Evolutionary conservation across 169 alveolate genomes (phyloP).

Genomic region (Plasmodium relictum): DNA sequence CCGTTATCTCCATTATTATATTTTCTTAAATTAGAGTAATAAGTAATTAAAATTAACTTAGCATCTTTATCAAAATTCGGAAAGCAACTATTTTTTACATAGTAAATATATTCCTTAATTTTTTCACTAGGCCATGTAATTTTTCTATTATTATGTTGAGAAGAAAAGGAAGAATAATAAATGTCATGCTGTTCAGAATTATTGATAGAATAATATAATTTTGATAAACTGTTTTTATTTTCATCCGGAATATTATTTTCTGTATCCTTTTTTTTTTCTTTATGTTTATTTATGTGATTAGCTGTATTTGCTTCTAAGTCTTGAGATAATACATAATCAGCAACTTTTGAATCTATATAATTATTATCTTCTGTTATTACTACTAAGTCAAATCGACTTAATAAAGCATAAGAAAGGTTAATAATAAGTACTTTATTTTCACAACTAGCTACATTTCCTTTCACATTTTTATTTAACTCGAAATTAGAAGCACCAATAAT

Average conservation of each 20-base stretch:
- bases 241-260: not conserved
- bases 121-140: conserved; percentile 69
- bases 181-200: not conserved
- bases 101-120: conserved; percentile 78
- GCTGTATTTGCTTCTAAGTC: not conserved
- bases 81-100: conserved; percentile 59
- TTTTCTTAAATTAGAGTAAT: conserved; percentile 75
- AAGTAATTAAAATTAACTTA: conserved; percentile 73
- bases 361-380: conserved; percentile 76
- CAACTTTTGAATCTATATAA: conserved; percentile 47
- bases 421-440: conserved; percentile 38
- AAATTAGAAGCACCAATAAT: conserved; percentile 87
- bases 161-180: not conserved
- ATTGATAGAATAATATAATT: not conserved
- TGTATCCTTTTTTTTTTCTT: not conserved
- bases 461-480: conserved; percentile 54
- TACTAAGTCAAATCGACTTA: conserved; percentile 86
- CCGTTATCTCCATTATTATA: conserved; percentile 83
- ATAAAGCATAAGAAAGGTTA: conserved; percentile 61
- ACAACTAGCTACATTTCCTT: conserved; percentile 16
- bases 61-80: conserved; percentile 78
- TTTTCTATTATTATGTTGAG: not conserved
- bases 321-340: conserved; percentile 45
- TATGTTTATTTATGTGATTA: not conserved
- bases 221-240: not conserved